A percentile compares a stretch with the other conserved stretches of the same genome.
These are phyloP conservation scores for Solanum hybrid DNA, from an alignment of 305 asterid genomes.

Conservation along the genomic window DNA sequence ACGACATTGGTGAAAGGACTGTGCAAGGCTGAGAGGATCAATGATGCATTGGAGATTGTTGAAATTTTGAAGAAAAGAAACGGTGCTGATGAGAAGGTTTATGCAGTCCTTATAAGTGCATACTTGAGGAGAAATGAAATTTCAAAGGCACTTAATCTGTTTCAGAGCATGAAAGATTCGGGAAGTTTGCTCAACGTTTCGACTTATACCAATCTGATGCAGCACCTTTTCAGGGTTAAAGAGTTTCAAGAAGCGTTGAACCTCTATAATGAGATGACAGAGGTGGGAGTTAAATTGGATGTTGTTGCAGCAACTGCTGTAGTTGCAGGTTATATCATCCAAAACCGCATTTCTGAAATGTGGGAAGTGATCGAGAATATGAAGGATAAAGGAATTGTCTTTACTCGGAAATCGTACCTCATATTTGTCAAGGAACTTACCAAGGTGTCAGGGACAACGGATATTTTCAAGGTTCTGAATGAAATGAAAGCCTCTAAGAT, in stretches of 20 bases:
- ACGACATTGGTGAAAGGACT: slow-evolving; percentile 68
- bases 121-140: slow-evolving; percentile 50
- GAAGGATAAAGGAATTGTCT: slow-evolving; percentile 47
- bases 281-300: slow-evolving; percentile 45
- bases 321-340: slow-evolving; percentile 48
- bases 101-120: slow-evolving; percentile 38
- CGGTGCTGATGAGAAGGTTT: slow-evolving; percentile 30
- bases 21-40: slow-evolving; percentile 51
- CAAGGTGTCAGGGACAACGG: slow-evolving; percentile 52
- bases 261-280: slow-evolving; percentile 57
- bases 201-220: slow-evolving; percentile 61
- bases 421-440: slow-evolving; percentile 58
- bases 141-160: slow-evolving; percentile 43
- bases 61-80: slow-evolving; percentile 63
- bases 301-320: slow-evolving; percentile 54
- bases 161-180: slow-evolving; percentile 37
- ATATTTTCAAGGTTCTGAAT: slow-evolving; percentile 41
- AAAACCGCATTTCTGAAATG: slow-evolving; percentile 52
- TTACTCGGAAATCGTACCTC: slow-evolving; percentile 35
- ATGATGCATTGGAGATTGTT: slow-evolving; percentile 71
- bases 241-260: slow-evolving; percentile 53
- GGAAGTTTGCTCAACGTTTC: slow-evolving; percentile 40
- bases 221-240: slow-evolving; percentile 42
- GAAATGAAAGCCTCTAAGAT: slow-evolving; percentile 36
- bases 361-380: slow-evolving; percentile 46